Base-by-base conservation (phyloP, 139 green algal species). In the Spirogloea muscicola region DNA sequence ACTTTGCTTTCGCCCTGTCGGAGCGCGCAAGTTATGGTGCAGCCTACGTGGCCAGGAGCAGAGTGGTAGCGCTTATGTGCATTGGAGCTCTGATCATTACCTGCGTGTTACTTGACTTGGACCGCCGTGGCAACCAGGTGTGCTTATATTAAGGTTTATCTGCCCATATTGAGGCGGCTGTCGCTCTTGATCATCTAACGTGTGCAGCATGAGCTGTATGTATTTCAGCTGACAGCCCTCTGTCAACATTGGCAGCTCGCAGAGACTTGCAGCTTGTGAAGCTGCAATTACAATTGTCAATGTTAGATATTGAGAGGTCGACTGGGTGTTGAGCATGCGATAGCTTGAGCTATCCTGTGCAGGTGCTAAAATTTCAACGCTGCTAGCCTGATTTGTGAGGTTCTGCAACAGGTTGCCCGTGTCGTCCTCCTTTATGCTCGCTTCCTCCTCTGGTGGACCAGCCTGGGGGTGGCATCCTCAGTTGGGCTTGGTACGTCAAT, bases 1-100 rank as follows among this genome's bases (percentile, higher is more conserved):
- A 78, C 21, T 78, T 48, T 33, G 34, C 3, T 3, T 52, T 78
- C 4, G 69, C 69, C 7, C 4, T 78, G 3, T 2, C 3, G 36
- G 69, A 78, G 61, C 41, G 48, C 27, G n/a, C 55, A 25, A 21
- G 29, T 7, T 29, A 10, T 10, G 46, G 29, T 21, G 21, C 21
- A 18, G 38, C n/a, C 18, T 68, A 68, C 37, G 27, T 76, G 16
- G 10, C 21, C 18, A 16, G 65, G 29, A 27, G 25, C 18, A 33
- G 65, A 18, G 33, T 65, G 39, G 38, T 46, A 49, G 31, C 21
- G 16, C 9, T 18, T 27, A 9, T 29, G 21, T 39, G 64, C 18
- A 25, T 76, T 48, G 37, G 27, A 40, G 6, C 37, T 29, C 21
- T 38, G 39, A 34, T 68, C 16, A 16, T 66, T 25, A 18, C 38